Percentiles rank a stretch among this genome's conserved stretches.
These are phyloP conservation scores for Salvia sclarea DNA, from an alignment of 305 asterid genomes.

Conservation along the genomic window DNA sequence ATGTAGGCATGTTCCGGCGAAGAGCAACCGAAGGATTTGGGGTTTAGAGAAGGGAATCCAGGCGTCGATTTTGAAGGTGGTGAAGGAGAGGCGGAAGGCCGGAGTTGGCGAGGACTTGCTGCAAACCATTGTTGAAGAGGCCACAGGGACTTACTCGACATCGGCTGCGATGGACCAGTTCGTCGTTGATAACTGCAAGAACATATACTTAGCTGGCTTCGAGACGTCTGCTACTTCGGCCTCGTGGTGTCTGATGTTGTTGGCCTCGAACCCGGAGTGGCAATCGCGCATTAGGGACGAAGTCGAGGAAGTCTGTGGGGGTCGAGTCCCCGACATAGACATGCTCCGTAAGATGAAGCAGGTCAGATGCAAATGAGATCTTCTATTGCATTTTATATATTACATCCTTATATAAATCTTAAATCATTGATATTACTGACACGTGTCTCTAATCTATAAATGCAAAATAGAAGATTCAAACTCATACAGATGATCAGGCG, in stretches of 20 bases:
- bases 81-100: slow-evolving; percentile 47
- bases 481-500: too few species aligned
- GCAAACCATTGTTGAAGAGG: slow-evolving; percentile 36
- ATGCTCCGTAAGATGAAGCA: slow-evolving; percentile 63
- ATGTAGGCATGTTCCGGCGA: slow-evolving; percentile 54
- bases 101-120: slow-evolving; percentile 31
- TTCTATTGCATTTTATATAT: too few species aligned
- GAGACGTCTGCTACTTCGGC: slow-evolving; percentile 74
- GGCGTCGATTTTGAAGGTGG: slow-evolving; percentile 50
- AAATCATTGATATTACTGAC: too few species aligned
- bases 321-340: slow-evolving; percentile 56
- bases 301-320: slow-evolving; percentile 61
- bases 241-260: slow-evolving; percentile 72
- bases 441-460: too few species aligned
- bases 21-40: slow-evolving; percentile 60
- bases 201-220: slow-evolving; percentile 70
- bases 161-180: slow-evolving; percentile 29
- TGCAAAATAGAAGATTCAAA: too few species aligned
- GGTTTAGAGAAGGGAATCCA: slow-evolving; percentile 61
- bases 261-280: slow-evolving; percentile 75
- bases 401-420: too few species aligned
- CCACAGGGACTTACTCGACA: slow-evolving; percentile 25
- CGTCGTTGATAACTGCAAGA: slow-evolving; percentile 70
- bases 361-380: too few species aligned
- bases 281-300: slow-evolving; percentile 62